Evolutionary conservation across 2,329 filamentous ascomycete genomes (phyloP), one percentile per base, ranked within the genome.

Genomic region (Neopestalotiopsis clavispora): DNA sequence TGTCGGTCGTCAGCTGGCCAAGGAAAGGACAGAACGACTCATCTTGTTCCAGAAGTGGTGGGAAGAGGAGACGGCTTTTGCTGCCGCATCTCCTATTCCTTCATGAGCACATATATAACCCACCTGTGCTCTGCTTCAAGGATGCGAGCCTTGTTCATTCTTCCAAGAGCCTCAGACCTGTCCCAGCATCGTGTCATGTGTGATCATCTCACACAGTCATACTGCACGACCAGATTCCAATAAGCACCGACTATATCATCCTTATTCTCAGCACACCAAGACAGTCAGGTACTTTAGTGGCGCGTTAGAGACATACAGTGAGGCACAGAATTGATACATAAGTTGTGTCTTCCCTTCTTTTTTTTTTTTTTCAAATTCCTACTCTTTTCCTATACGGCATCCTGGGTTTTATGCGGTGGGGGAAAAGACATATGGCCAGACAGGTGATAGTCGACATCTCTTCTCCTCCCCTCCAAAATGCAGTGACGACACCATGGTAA

Each of bases 11-110:
- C 78, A 79, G 72, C 77, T 91, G 78, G 89, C 89, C 0, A 80
- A 72, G 71, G 84, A 85, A 75, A 82, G 88, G 75, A 89, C 86
- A 0, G 80, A 83, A 73, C 83, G 87, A 72, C 76, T 91, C 74
- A 75, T 76, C 68, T 73, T 79, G 63, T 89, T 91, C 77, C 84
- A 84, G 76, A 79, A 81, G 69, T 91, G 89, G 89, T 91, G 87
- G 87, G 75, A 74, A 63, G 84, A 87, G 23, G 89, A 91, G 80
- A 75, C 73, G 14, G 69, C 72, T 20, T 76, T 78, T 66, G 73
- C 76, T 17, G 67, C 60, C 20, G 63, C 68, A 32, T 68, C 69
- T 28, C 56, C 68, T 1, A 40, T 62, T 40, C 32, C 59, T 17
- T 34, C 59, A 20, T 62, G 32, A 62, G 32, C 4, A 30, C 34